phyloP scores from a whole-genome alignment of 2,329 filamentous ascomycete genomes.

The Colletotrichum horii region DNA sequence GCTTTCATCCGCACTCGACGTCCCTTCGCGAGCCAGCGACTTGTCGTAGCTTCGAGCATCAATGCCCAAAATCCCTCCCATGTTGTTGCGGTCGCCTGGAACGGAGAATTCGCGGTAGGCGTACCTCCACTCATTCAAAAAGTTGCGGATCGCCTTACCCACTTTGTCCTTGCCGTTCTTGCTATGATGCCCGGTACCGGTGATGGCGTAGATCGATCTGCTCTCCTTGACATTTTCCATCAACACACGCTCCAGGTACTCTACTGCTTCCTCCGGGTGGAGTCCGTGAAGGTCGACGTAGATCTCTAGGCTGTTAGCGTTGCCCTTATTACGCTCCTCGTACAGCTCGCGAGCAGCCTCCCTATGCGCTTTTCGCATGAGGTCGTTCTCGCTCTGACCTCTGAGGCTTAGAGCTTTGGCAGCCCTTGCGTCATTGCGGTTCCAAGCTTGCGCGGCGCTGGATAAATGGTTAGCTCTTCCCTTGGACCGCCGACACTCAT shows the following conservation, averaged over 20 bases:
- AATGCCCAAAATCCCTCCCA: constrained; percentile 77
- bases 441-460: constrained; percentile 97
- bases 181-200: constrained; percentile 94
- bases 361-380: constrained; percentile 96
- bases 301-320: constrained; percentile 68
- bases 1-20: constrained; percentile 42
- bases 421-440: constrained; percentile 93
- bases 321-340: constrained; percentile 86
- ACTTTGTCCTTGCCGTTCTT: constrained; percentile 99
- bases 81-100: constrained; percentile 84
- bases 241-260: constrained; percentile 88
- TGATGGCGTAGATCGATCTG: constrained; percentile 90
- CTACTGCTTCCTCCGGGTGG: constrained; percentile 96
- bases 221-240: constrained; percentile 78
- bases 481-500: neutral
- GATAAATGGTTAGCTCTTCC: neutral
- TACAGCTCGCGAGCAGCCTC: constrained; percentile 92
- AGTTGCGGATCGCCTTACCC: constrained; percentile 88
- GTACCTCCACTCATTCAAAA: constrained; percentile 95
- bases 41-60: constrained; percentile 73
- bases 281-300: constrained; percentile 98
- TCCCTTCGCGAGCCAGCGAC: constrained; percentile 55
- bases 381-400: constrained; percentile 94
- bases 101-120: constrained; percentile 96
- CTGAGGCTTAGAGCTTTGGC: constrained; percentile 94